These are phyloP conservation scores for Gautieria morchelliformis DNA, from an alignment of 768 basidiomycete species.

Conservation along the genomic window DNA sequence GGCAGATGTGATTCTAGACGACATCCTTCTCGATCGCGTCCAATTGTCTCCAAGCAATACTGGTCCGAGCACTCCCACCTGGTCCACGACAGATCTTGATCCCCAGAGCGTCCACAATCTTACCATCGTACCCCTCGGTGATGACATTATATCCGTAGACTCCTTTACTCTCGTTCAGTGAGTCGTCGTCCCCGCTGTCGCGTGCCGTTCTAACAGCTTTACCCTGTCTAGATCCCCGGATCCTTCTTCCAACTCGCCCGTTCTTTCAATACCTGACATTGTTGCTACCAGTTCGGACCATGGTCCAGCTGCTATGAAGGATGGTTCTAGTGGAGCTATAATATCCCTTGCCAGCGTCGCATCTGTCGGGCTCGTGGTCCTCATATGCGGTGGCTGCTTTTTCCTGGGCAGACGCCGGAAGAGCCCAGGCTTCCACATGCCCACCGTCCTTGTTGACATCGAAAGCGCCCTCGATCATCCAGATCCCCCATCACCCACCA, in stretches of 20 bases:
- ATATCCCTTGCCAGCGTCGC: conserved; percentile 6
- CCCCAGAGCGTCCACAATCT: neutral
- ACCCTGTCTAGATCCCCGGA: neutral
- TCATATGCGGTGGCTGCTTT: conserved; percentile 2
- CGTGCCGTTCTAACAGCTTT: neutral
- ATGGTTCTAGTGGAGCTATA: neutral
- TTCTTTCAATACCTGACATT: neutral
- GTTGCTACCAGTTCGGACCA: neutral
- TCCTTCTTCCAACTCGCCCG: neutral
- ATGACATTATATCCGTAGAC: neutral
- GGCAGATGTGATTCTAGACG: neutral
- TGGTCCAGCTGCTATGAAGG: neutral
- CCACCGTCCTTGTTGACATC: conserved; percentile 2
- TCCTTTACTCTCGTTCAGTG: neutral
- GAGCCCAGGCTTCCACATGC: conserved; percentile 7
- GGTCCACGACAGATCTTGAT: neutral
- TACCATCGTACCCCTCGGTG: neutral
- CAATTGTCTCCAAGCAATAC: neutral
- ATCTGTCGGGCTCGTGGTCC: conserved; percentile 1
- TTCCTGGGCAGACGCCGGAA: neutral
- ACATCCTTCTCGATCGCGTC: neutral
- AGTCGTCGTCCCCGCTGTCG: neutral
- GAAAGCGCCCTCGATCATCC: neutral
- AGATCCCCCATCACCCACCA: neutral
- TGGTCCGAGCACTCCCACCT: neutral